Base-by-base conservation (phyloP, 169 alveolate genomes). In the Hepatocystis sp. region DNA sequence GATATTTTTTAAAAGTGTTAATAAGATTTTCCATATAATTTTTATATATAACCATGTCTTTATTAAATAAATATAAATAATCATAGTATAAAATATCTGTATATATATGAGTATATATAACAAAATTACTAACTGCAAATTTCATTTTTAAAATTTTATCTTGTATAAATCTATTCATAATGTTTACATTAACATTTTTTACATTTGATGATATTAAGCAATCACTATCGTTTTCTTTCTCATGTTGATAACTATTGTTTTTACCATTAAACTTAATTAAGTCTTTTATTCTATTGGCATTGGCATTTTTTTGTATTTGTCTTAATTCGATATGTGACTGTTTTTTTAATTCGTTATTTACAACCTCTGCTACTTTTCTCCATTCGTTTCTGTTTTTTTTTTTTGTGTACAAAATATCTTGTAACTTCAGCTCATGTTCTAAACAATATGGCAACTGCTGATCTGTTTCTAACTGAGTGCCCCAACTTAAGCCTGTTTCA, bases 31-130 rank as follows among this genome's bases (percentile, higher is more conserved):
- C 11, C n/a, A 44, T 49, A 42, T 40, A 47, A 61, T 42, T 78
- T 7, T 60, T 36, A 39, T 78, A 78, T 0, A 46, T 42, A 49
- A 78, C 61, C 42, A 15, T 19, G 13, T 78, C 61, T 15, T 61
- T 47, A 25, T 78, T 44, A 42, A 78, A 78, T 40, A 78, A 32
- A 39, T 78, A 78, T 39, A 78, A 40, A 34, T 61, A 78, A 40
- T 78, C 89, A 39, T 78, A 78, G 17, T 78, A 78, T n/a, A 78
- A 17, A 4, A 78, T 78, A 39, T 78, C 89, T 13, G 89, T 78
- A 17, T 78, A 78, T 60, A 78, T 78, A 27, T 78, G 89, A 5
- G 89, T 60, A 13, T 78, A 78, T n/a, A 78, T 19, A 10, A 19
- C 81, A 61, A 61, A 78, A 36, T 42, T 61, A 11, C 11, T 49